Conservation (phyloP, 176 grass and related monocot species). For the Chloris gayana region DNA sequence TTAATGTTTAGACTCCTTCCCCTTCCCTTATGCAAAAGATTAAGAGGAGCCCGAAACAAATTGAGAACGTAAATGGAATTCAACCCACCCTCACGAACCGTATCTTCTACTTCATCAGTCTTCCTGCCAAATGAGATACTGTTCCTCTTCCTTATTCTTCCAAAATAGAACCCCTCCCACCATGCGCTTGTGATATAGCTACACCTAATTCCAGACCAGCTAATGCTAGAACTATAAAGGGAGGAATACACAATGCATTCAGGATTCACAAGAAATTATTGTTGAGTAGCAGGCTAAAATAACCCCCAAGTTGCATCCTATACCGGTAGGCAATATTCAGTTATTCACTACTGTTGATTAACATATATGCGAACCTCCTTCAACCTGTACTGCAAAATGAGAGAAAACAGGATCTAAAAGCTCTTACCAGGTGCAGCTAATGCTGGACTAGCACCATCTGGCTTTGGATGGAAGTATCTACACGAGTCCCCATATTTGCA, state of each 20-base stretch:
- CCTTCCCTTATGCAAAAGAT: no score
- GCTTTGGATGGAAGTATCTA: constrained; percentile 82
- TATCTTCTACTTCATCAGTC: no score
- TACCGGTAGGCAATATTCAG: neutral
- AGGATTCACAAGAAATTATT: neutral
- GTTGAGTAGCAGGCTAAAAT: neutral
- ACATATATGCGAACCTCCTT: neutral
- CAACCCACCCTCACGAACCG: no score
- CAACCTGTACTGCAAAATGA: neutral
- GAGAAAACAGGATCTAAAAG: neutral
- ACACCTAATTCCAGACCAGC: no score
- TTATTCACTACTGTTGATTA: neutral
- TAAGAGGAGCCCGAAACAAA: no score
- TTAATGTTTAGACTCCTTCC: no score
- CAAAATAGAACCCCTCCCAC: no score
- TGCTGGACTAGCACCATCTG: constrained; percentile 29
- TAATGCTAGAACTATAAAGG: no score
- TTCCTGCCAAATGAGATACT: no score
- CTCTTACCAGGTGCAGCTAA: constrained; percentile 47
- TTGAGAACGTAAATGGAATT: no score
- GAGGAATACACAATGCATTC: neutral
- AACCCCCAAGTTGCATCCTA: neutral
- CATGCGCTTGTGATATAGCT: no score
- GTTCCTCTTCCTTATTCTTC: no score
- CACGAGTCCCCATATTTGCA: constrained; percentile 81